Base-by-base conservation (phyloP, 306 rosid species). In the Trichosanthes cucumerina region DNA sequence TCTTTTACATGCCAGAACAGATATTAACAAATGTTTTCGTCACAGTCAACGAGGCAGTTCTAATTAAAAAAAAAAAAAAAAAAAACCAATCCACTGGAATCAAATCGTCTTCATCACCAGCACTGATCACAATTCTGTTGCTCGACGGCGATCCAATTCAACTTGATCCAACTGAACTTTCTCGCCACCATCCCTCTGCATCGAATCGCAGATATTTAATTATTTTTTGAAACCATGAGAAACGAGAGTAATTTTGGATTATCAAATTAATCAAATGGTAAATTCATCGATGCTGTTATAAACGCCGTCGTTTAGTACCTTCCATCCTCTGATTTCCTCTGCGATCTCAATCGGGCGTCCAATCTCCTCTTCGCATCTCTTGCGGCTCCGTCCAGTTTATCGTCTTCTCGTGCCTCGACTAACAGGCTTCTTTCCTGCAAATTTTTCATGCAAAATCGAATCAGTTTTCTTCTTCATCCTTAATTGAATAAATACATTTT, bases 351-450 rank as follows among this genome's bases (percentile, higher is more conserved):
- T 82, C 79, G 90, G 71, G 83, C 84, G 84, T 95, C 97, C 66
- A 95, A 75, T 80, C 96, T 92, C 81, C 75, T 86, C 80, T 87
- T 95, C 65, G 98, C 98, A 78, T 86, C 96, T 77, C 82, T 83
- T 9, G 92, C 97, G 18, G 71, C 81, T 23, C 66, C 88, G 38
- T 84, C 97, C 56, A 95, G 86, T 44, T 88, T 80, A 58, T 86
- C 91, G 56, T 91, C 90, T 63, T 75, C 71, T 77, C 18, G 14
- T 60, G 77, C 79, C 78, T 86, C 83, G 24, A 77, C 78, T 14
- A 62, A 15, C 56, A 82, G 9, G 81, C 77, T 85, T 59, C 90
- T 76, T 46, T 84, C 71, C 93, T 90, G 76, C 33, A 33, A 28
- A 16, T 1, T 12, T 7, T 49, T 50, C 10, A 41, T 0, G 14